Evolutionary conservation across 345 rosid species (phyloP).

Genomic region (Conringia planisiliqua): DNA sequence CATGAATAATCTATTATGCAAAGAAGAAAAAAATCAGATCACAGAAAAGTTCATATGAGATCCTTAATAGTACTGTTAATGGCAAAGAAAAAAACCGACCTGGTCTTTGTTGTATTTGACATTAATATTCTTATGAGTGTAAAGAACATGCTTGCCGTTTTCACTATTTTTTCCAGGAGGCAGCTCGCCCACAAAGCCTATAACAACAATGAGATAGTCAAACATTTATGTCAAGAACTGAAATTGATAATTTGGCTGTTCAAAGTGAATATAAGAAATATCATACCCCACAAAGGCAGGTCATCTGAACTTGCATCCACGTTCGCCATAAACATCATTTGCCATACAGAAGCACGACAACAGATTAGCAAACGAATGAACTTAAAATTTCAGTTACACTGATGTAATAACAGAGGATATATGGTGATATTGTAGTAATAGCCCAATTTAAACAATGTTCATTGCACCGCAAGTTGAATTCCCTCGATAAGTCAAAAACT

Average conservation of each 20-base stretch:
- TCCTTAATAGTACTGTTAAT: not conserved
- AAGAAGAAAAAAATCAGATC: not conserved
- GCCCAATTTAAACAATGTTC: not conserved
- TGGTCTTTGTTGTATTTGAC: slow-evolving; percentile 79
- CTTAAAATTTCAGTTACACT: not conserved
- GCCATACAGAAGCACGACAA: slow-evolving; percentile 16
- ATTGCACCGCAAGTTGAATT: not conserved
- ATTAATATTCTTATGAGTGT: slow-evolving; percentile 72
- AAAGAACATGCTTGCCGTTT: slow-evolving; percentile 62
- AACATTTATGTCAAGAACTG: not conserved
- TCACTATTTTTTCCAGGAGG: slow-evolving; percentile 74
- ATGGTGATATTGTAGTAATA: not conserved
- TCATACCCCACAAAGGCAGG: slow-evolving; percentile 94
- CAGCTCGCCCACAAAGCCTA: slow-evolving; percentile 87
- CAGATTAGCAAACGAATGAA: slow-evolving; percentile 4
- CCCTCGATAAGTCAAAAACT: not conserved
- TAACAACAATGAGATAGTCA: slow-evolving; percentile 14
- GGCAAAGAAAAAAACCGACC: slow-evolving; percentile 47
- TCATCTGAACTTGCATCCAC: slow-evolving; percentile 70
- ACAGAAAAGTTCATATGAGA: not conserved
- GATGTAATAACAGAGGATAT: not conserved
- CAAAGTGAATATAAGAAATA: not conserved
- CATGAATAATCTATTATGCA: slow-evolving; percentile 83
- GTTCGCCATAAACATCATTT: slow-evolving; percentile 24
- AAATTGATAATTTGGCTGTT: not conserved